Evolutionary conservation across 2,329 filamentous ascomycete genomes (phyloP), one percentile per base, ranked within the genome.

Genomic region (Coniochaeta sp.): DNA sequence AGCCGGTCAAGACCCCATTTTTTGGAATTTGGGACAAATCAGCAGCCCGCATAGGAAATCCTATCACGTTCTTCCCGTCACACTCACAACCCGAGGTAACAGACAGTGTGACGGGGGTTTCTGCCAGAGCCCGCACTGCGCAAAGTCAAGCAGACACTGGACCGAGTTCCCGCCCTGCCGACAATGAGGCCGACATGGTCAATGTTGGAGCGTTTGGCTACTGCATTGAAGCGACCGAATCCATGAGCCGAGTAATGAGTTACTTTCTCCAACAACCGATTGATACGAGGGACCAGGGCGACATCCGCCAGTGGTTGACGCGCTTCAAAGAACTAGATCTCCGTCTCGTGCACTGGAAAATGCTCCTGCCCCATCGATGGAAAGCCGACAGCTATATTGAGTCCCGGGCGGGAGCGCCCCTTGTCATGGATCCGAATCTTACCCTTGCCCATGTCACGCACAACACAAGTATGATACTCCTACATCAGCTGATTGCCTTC

Each of bases 241-340:
- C 68, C 0, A 57, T 76, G 4, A 74, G 70, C 45, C 65, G 67
- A 0, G 70, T 76, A 1, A 74, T 65, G 0, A 71, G 65, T 0
- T 75, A 70, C 52, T 76, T 77, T 46, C 61, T 76, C 0, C 71
- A 72, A 45, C 71, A 75, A 49, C 62, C 65, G 0, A 65, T 70
- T 4, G 66, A 73, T 32, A 6, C 6, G 3, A 65, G 74, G n/a
- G 33, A 61, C 67, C 4, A 65, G 65, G 32, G 76, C 70, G 73
- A 38, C 16, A 22, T 38, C 16, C 60, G 76, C 3, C 16, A 8
- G 5, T 38, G 33, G 33, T 20, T 38, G 3, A 72, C 67, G 5
- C 59, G 72, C 7, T 77, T 76, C 60, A 76, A 76, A 32, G 72
- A 76, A 53, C 57, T 76, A 2, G 74, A 76, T 53, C 55, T 76